These are phyloP conservation scores for Cymodocea nodosa DNA, from an alignment of 116 monocot genomes.

Conservation along the genomic window DNA sequence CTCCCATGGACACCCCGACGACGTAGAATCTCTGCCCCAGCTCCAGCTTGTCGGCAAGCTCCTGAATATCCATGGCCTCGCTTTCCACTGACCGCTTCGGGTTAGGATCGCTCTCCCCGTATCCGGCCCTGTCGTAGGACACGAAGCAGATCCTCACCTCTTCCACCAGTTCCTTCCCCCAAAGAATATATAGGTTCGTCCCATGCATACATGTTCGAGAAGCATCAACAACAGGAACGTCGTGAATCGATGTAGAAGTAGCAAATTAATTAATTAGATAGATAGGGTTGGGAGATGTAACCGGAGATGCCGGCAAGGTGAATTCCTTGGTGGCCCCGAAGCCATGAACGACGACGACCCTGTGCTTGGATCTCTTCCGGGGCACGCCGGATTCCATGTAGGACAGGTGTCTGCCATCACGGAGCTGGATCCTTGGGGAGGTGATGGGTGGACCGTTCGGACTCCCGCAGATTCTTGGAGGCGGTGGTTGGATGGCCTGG, in stretches of 20 bases:
- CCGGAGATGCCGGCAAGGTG: not conserved
- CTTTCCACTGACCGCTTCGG: slow-evolving; percentile 29
- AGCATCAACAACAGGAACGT: not conserved
- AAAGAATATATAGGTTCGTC: no score
- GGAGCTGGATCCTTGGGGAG: slow-evolving; percentile 42
- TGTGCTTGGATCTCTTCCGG: slow-evolving; percentile 32
- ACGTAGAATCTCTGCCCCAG: slow-evolving; percentile 30
- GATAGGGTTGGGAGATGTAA: not conserved
- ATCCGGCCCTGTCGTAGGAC: slow-evolving; percentile 41
- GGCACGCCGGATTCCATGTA: slow-evolving; percentile 51
- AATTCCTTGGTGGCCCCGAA: slow-evolving; percentile 14
- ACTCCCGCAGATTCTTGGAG: slow-evolving; percentile 39
- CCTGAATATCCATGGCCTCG: slow-evolving; percentile 31
- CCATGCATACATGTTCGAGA: no score
- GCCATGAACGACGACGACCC: slow-evolving; percentile 41
- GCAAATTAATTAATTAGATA: no score
- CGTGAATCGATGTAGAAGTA: no score
- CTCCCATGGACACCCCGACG: slow-evolving; percentile 37
- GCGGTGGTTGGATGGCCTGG: slow-evolving; percentile 19
- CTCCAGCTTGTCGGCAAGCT: slow-evolving; percentile 33
- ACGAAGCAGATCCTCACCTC: slow-evolving; percentile 28
- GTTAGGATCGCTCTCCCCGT: slow-evolving; percentile 44
- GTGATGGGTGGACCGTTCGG: slow-evolving; percentile 36
- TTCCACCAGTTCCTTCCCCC: slow-evolving; percentile 30
- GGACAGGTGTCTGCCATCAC: slow-evolving; percentile 56